phyloP scores from a whole-genome alignment of 371 early-diverging fungal genomes.

The Blyttiomyces sp. region DNA sequence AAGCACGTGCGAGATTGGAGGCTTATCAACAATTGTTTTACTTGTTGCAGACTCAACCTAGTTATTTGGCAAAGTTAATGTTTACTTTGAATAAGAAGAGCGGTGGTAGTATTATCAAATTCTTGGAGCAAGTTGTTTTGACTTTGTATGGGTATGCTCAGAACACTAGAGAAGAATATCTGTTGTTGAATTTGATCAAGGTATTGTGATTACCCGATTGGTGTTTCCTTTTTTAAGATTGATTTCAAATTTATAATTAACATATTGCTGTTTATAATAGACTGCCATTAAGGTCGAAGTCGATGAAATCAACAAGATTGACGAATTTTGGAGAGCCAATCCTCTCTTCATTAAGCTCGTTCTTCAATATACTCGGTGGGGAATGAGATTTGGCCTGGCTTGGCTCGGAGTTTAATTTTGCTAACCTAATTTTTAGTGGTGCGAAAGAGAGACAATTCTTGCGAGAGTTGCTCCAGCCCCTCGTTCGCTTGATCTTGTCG shows the following conservation, averaged over 20 bases:
- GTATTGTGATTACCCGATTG: conserved; percentile 27
- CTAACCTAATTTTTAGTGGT: conserved; percentile 52
- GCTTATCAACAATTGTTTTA: conserved; percentile 93
- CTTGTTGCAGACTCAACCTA: conserved; percentile 93
- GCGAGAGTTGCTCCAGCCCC: conserved; percentile 76
- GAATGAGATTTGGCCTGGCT: neutral
- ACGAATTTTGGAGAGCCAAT: conserved; percentile 90
- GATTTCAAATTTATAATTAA: too few species aligned
- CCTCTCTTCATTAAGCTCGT: conserved; percentile 94
- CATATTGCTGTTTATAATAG: conserved; percentile 37
- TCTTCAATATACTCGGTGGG: conserved; percentile 78
- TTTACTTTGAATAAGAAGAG: conserved; percentile 68
- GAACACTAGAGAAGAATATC: conserved; percentile 94
- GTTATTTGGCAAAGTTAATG: conserved; percentile 83
- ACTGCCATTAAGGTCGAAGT: conserved; percentile 86
- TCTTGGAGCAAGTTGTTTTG: conserved; percentile 85
- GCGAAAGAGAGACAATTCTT: conserved; percentile 94
- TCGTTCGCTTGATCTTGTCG: conserved; percentile 71
- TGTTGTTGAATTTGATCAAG: conserved; percentile 92
- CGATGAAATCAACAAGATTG: conserved; percentile 71
- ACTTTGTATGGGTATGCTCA: conserved; percentile 96
- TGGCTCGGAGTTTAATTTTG: neutral
- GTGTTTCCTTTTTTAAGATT: neutral
- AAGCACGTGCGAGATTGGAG: conserved; percentile 68
- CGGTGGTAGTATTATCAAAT: conserved; percentile 64